Evolutionary conservation across 176 grass and related monocot genomes (phyloP), one percentile per base, ranked within the genome.

Genomic region (Oryza meridionalis): DNA sequence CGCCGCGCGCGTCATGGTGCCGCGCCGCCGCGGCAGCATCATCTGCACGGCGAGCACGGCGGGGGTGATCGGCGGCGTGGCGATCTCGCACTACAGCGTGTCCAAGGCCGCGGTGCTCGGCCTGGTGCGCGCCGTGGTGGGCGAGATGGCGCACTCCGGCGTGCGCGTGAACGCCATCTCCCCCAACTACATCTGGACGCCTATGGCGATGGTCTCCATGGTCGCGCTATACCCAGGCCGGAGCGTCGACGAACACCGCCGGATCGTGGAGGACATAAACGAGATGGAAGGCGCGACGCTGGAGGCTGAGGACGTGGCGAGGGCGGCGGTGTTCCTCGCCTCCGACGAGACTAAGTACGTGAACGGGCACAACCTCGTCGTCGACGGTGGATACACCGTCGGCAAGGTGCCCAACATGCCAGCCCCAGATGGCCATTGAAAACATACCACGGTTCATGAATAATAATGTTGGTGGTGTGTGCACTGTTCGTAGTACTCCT

Each of bases 321-420:
- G 76, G 47, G 87, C 87, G 1, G 81, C 69, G 5, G 1, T 84
- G 13, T 88, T 75, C 47, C 76, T 97, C 12, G 90, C 90, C 4
- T 97, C 92, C 0, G 92, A 97, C 21, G 92, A 97, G 7, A 78
- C 90, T 0, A 97, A 75, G 82, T 92, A 87, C 68, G 86, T 97
- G 0, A 94, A 71, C 9, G 94, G 94, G 0, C 94, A 97, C 40
- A 97, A 90, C 78, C 82, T 96, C 21, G 69, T 93, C 69, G 86
- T 96, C 10, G 94, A 96, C 51, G 91, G 88, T n/a, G 88, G 88
- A 2, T 93, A 37, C 77, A 91, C 81, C 9, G 45, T 75, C n/a
- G 77, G 2, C 26, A 93, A 91, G 58, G 58, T 2, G 33, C 47
- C 77, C 1, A 70, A 59, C 6, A 1, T 95, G 67, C 76, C 67